Percentiles rank a stretch among this genome's conserved stretches.
Conservation (phyloP, 306 rosid genomes). For the Rubus parviflorus region DNA sequence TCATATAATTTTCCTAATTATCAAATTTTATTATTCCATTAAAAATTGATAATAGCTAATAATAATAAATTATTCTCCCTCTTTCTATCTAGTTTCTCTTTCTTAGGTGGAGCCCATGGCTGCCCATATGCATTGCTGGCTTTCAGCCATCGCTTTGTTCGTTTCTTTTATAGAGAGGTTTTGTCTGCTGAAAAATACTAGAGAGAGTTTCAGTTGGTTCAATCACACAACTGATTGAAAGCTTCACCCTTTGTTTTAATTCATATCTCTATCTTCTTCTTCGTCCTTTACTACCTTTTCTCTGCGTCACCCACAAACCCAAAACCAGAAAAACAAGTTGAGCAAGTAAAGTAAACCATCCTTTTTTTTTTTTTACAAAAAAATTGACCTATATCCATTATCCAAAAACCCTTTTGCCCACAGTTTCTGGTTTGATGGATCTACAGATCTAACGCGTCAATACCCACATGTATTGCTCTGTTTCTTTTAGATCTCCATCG, state of each 20-base stretch:
- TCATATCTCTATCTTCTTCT: not conserved
- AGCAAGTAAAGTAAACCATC: not conserved
- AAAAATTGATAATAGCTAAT: not conserved
- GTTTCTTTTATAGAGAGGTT: constrained; percentile 24
- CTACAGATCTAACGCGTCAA: constrained; percentile 69
- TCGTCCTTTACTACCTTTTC: not conserved
- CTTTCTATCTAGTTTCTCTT: constrained; percentile 34
- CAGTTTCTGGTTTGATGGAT: constrained; percentile 53
- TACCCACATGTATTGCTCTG: constrained; percentile 57
- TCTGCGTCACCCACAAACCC: constrained; percentile 8
- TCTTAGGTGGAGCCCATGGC: constrained; percentile 52
- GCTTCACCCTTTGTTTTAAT: constrained; percentile 20
- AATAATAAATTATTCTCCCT: constrained; percentile 4
- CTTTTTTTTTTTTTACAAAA: not conserved
- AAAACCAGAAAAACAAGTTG: not conserved
- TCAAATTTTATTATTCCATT: not conserved
- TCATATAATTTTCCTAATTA: not conserved
- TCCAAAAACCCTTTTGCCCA: constrained; percentile 50
- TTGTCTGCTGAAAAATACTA: constrained; percentile 34
- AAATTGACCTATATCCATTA: constrained; percentile 18
- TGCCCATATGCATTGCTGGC: constrained; percentile 57
- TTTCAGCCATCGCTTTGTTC: constrained; percentile 40
- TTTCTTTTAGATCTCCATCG: constrained; percentile 62
- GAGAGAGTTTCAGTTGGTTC: constrained; percentile 32
- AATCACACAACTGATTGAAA: constrained; percentile 36